Evolutionary conservation across 1,284 basidiomycete species (phyloP), one percentile per base, ranked within the genome.

Genomic region (Naganishia sp.): DNA sequence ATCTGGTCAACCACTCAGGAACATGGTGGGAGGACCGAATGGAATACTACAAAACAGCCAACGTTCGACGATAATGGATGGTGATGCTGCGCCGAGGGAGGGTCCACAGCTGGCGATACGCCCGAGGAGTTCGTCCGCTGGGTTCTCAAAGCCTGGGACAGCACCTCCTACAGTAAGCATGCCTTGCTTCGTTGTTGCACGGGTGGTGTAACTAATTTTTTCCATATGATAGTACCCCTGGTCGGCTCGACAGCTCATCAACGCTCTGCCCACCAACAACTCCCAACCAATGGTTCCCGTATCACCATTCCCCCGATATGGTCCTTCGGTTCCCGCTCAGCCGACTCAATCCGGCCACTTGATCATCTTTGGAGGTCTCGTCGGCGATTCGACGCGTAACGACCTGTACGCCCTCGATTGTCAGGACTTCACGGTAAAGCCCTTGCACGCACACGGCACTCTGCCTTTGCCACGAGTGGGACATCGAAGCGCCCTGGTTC

Each of bases 281-380:
- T 61, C 59, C 10, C 57, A 60, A 42, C 48, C 48, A 0, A 50
- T 50, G 23, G 36, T 52, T 7, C 48, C 59, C 15, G 56, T 55
- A 3, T 77, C 77, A 0, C 96, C 96, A 0, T 99, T 99, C 80
- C 96, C 96, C 16, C 88, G 96, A 64, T 99, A 99, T 76, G 96
- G 96, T 13, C 92, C 97, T 75, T 90, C 94, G 2, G 86, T 97
- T n/a, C 95, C 96, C 25, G 86, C 91, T 15, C 87, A 86, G 53
- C 87, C 91, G 1, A 90, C 89, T 13, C 77, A 86, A 21, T 86
- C 84, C 7, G 95, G 95, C 28, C 94, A 99, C 75, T 86, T 99
- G 71, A 94, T 94, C 80, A 85, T 99, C 67, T 99, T 99, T 75
- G 96, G 96, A 72, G 96, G 96, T 70, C 87, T 99, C 61, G 94